Percentiles rank a stretch among this genome's conserved stretches.
Evolutionary conservation across 495 filamentous ascomycete species (phyloP).

Genomic region (Achaetomiella virescens): DNA sequence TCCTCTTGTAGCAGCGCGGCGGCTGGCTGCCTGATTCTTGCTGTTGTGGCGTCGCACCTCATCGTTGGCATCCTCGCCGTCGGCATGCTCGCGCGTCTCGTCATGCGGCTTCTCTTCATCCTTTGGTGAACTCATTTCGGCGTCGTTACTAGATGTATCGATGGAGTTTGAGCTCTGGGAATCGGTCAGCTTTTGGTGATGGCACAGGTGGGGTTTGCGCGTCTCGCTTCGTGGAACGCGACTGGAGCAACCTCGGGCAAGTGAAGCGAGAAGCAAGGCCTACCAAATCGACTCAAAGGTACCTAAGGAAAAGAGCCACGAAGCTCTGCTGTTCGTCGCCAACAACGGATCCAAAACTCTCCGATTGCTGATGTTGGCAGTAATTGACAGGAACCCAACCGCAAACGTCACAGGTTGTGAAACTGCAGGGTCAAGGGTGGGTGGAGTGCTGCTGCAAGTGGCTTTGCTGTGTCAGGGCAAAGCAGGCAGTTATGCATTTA

Average conservation of each 20-base stretch:
- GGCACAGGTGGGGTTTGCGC: slow-evolving; percentile 5
- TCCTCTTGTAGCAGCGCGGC: slow-evolving; percentile 7
- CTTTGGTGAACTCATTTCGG: slow-evolving; percentile 24
- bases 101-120: slow-evolving; percentile 27
- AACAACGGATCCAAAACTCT: too few relatives aligned
- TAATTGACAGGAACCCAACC: too few relatives aligned
- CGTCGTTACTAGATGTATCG: slow-evolving; percentile 5
- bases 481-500: too few relatives aligned
- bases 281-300: too few relatives aligned
- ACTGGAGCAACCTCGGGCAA: neutral
- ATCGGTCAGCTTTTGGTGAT: neutral
- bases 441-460: too few relatives aligned
- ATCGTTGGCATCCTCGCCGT: slow-evolving; percentile 40
- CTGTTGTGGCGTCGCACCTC: slow-evolving; percentile 33
- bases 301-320: too few relatives aligned
- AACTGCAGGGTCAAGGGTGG: too few relatives aligned
- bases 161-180: slow-evolving; percentile 12
- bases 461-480: too few relatives aligned
- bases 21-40: neutral
- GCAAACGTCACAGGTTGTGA: too few relatives aligned
- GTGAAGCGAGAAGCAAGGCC: too few relatives aligned
- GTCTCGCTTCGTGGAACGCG: neutral
- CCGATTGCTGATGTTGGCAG: too few relatives aligned
- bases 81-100: slow-evolving; percentile 19
- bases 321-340: too few relatives aligned